These are phyloP conservation scores for Colletotrichum cordylinicola DNA, from an alignment of 2,329 filamentous ascomycete species.

Conservation along the genomic window DNA sequence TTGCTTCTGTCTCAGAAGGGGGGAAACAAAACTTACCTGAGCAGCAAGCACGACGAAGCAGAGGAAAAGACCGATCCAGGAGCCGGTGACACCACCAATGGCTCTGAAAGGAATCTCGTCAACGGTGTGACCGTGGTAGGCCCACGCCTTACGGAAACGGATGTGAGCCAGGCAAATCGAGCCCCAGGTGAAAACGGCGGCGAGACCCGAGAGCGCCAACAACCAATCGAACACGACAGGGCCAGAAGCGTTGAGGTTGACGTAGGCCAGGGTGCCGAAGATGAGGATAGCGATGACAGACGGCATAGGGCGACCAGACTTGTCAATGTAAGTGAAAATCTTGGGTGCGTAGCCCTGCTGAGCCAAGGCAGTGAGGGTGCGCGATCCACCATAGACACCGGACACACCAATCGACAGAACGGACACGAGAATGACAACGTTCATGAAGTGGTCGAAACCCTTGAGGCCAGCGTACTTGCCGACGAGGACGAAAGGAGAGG, in stretches of 20 bases:
- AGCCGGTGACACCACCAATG: constrained; percentile 65
- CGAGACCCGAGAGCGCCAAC: constrained; percentile 66
- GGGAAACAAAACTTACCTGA: constrained; percentile 2
- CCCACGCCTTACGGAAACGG: constrained; percentile 69
- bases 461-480: constrained; percentile 48
- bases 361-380: constrained; percentile 60
- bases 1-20: not conserved
- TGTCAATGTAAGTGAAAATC: constrained; percentile 59
- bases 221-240: constrained; percentile 67
- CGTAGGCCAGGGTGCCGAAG: constrained; percentile 53
- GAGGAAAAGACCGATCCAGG: constrained; percentile 64
- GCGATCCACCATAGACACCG: constrained; percentile 59
- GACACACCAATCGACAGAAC: constrained; percentile 62
- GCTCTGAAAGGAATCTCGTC: constrained; percentile 71
- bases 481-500: constrained; percentile 24
- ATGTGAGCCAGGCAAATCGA: constrained; percentile 71
- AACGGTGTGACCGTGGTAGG: constrained; percentile 58
- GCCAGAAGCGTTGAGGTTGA: constrained; percentile 51
- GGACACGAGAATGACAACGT: constrained; percentile 58
- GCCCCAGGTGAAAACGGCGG: constrained; percentile 69
- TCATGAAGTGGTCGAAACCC: constrained; percentile 58
- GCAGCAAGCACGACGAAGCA: constrained; percentile 60
- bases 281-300: constrained; percentile 49
- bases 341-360: constrained; percentile 61
- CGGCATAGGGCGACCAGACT: constrained; percentile 54